Conservation (phyloP, 495 filamentous ascomycete species). For the Opeltia flavorubescens region DNA sequence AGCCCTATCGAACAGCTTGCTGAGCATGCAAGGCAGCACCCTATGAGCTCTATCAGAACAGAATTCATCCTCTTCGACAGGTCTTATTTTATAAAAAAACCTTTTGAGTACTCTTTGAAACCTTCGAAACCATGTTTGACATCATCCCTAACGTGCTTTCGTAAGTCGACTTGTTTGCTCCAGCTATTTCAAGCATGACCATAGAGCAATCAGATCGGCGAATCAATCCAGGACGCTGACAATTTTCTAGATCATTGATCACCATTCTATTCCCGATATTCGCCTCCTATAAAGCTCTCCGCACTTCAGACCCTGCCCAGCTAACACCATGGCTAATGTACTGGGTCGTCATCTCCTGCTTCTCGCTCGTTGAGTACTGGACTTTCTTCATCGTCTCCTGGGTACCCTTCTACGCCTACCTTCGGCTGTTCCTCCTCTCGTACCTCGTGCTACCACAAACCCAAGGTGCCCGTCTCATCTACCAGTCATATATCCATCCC, state of each 20-base stretch:
- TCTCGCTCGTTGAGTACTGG: slow-evolving; percentile 75
- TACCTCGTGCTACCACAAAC: slow-evolving; percentile 97
- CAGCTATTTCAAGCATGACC: slow-evolving; percentile 6
- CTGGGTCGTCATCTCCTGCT: slow-evolving; percentile 82
- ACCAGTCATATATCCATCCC: slow-evolving; percentile 72
- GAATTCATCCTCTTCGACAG: too few species aligned
- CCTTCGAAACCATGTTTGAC: slow-evolving; percentile 36
- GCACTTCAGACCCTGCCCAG: slow-evolving; percentile 77
- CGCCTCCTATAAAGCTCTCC: slow-evolving; percentile 95
- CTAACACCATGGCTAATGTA: slow-evolving; percentile 99
- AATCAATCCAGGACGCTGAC: slow-evolving; percentile 12
- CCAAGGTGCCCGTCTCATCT: slow-evolving; percentile 76
- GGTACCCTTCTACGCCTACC: slow-evolving; percentile 90
- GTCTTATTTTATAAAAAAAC: too few species aligned
- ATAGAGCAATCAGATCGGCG: background rate
- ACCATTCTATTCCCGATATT: slow-evolving; percentile 94
- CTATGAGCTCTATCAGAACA: background rate
- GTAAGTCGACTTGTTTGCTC: slow-evolving; percentile 14
- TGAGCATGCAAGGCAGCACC: background rate
- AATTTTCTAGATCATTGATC: slow-evolving; percentile 45
- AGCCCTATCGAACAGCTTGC: too few species aligned
- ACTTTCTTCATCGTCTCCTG: slow-evolving; percentile 71
- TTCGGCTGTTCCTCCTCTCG: slow-evolving; percentile 73
- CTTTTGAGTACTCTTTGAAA: background rate
- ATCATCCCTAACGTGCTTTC: slow-evolving; percentile 17